phyloP scores from a whole-genome alignment of 2,329 filamentous ascomycete species.

The Coniochaeta sp. region DNA sequence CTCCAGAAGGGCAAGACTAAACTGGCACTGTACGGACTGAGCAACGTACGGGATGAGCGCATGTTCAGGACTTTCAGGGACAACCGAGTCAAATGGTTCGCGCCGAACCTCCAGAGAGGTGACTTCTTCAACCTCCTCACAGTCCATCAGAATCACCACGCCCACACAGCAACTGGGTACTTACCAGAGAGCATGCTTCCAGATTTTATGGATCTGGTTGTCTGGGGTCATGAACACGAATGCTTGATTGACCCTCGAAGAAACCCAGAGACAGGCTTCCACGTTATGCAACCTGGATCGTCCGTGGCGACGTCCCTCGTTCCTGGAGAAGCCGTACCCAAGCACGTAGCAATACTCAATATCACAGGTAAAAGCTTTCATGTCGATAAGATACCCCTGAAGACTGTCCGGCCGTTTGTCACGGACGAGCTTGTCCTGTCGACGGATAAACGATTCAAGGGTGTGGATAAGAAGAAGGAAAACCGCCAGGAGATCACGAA shows the following conservation, averaged over 20 bases:
- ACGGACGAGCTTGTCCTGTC: slow-evolving; percentile 74
- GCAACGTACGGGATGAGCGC: slow-evolving; percentile 92
- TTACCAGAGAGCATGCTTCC: slow-evolving; percentile 90
- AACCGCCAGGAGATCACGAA: slow-evolving; percentile 76
- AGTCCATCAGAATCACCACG: slow-evolving; percentile 93
- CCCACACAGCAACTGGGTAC: slow-evolving; percentile 87
- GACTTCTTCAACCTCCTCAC: slow-evolving; percentile 97
- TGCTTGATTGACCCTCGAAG: slow-evolving; percentile 78
- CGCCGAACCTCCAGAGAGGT: slow-evolving; percentile 66
- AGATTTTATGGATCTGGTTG: slow-evolving; percentile 80
- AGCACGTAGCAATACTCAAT: slow-evolving; percentile 81
- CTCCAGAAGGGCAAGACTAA: slow-evolving; percentile 92
- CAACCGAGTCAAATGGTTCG: slow-evolving; percentile 88
- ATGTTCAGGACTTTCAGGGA: slow-evolving; percentile 91
- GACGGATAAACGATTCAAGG: slow-evolving; percentile 68
- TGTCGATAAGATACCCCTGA: slow-evolving; percentile 73
- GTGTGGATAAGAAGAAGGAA: slow-evolving; percentile 71
- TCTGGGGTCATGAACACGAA: slow-evolving; percentile 98
- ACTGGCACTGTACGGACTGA: slow-evolving; percentile 85
- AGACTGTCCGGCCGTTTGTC: slow-evolving; percentile 84
- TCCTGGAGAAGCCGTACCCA: slow-evolving; percentile 81
- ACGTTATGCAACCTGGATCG: slow-evolving; percentile 95
- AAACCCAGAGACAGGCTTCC: slow-evolving; percentile 84
- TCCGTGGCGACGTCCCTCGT: slow-evolving; percentile 91
- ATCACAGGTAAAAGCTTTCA: slow-evolving; percentile 78